These are phyloP conservation scores for Monascus purpureus DNA, from an alignment of 495 filamentous ascomycete genomes.

Conservation along the genomic window DNA sequence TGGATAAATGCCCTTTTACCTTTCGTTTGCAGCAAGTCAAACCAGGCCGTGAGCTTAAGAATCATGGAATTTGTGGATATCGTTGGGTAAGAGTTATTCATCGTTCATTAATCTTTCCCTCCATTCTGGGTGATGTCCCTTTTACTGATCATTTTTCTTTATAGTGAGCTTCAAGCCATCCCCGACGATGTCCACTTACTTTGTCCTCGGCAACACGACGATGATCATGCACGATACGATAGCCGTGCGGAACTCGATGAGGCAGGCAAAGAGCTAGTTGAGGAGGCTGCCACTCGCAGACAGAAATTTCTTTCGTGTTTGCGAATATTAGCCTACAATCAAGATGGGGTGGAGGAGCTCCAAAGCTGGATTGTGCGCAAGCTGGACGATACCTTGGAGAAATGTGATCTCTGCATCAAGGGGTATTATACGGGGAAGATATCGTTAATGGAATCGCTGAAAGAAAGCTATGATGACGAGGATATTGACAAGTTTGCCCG, in stretches of 20 bases:
- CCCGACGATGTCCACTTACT: constrained; percentile 34
- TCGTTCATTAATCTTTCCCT: no score
- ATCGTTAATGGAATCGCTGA: constrained; percentile 45
- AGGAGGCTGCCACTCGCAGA: constrained; percentile 37
- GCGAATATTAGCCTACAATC: constrained; percentile 51
- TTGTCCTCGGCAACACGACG: constrained; percentile 32
- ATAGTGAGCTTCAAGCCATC: constrained; percentile 31
- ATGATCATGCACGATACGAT: constrained; percentile 42
- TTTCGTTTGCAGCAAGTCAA: constrained; percentile 1
- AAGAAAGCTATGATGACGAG: constrained; percentile 49
- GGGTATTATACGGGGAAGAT: constrained; percentile 65
- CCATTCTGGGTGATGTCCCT: neutral
- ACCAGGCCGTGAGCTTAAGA: constrained; percentile 1
- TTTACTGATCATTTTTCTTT: constrained; percentile 3
- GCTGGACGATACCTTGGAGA: constrained; percentile 41
- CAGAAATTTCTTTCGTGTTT: constrained; percentile 47
- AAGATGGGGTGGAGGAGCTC: constrained; percentile 44
- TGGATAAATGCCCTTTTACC: constrained; percentile 8
- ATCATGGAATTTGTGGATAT: constrained; percentile 32
- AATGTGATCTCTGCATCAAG: constrained; percentile 67
- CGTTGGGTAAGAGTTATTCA: constrained; percentile 23
- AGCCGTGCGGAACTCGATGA: constrained; percentile 20
- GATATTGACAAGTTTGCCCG: constrained; percentile 42
- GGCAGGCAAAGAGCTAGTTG: constrained; percentile 23
- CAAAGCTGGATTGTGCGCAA: constrained; percentile 43